phyloP scores from a whole-genome alignment of 192 early-diverging fungal genomes.

The Umbelopsis sp. region DNA sequence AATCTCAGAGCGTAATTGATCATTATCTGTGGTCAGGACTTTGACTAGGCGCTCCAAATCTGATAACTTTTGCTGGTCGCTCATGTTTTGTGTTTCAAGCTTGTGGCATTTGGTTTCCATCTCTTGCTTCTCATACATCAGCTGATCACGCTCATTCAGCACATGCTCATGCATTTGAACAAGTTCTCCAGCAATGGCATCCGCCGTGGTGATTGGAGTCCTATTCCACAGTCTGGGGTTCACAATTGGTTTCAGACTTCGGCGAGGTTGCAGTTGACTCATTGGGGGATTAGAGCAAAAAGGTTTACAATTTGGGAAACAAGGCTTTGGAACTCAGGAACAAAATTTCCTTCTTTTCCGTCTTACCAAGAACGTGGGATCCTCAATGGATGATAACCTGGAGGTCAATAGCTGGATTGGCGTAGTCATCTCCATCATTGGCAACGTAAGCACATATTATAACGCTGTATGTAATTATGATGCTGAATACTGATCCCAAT shows the following conservation, averaged over 20 bases:
- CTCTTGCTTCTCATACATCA: neutral
- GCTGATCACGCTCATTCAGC: neutral
- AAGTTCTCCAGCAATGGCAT: conserved; percentile 14
- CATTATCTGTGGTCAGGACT: neutral
- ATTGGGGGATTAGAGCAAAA: neutral
- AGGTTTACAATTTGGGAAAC: neutral
- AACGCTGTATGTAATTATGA: neutral
- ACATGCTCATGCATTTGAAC: conserved; percentile 14
- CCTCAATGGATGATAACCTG: conserved; percentile 20
- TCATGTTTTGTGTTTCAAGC: conserved; percentile 11
- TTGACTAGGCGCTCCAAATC: neutral
- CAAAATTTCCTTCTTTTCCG: conserved; percentile 13
- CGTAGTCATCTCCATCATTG: conserved; percentile 56
- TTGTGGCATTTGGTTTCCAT: neutral
- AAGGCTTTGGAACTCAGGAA: conserved; percentile 11
- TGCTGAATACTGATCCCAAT: neutral
- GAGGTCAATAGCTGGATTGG: conserved; percentile 56
- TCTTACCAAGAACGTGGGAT: conserved; percentile 8
- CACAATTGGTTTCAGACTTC: neutral
- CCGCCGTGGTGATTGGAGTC: conserved; percentile 3
- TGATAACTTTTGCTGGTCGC: neutral
- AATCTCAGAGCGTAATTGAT: conserved; percentile 1
- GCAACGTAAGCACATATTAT: conserved; percentile 49
- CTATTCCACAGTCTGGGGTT: neutral
- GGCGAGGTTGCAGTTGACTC: conserved; percentile 11